Base-by-base conservation (phyloP, 371 early-diverging fungal genomes). In the Batkoa obscura region DNA sequence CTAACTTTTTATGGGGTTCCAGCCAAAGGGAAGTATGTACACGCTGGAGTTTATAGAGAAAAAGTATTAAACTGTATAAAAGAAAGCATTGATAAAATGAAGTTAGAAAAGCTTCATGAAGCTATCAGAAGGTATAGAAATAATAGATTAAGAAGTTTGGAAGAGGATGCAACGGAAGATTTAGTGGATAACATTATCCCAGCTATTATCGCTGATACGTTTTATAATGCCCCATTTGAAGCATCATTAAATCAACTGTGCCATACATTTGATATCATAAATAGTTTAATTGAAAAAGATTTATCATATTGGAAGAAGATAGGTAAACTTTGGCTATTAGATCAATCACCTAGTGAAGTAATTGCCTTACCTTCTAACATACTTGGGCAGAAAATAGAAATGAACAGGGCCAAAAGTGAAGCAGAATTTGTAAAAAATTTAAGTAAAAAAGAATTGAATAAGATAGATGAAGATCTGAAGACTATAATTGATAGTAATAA, bases 1-100 rank as follows among this genome's bases (percentile, higher is more conserved):
- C 41, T 81, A 15, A 61, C 65, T 5, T 81, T 84, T 52, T 70
- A 67, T 32, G 84, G 84, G 0, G 76, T 84, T 13, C 78, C 78
- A 23, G 23, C 23, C 5, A 37, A 56, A 3, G 32, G 35, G 15
- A 61, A 56, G 33, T 61, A 56, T 9, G 60, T 57, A 13, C 23
- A 41, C 17, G 59, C 64, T 10, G 62, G 58, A 37, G 66, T 61
- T 8, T 77, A 65, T 57, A 62, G 65, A 33, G 38, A 45, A 0
- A 47, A 59, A 50, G 59, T 81, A 4, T 45, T 59, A 6, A 51
- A 67, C 17, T 67, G 66, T 1, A 50, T 76, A n/a, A 15, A 36
- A 4, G 65, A 69, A 37, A 67, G 68, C 60, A 63, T 66, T 12
- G 51, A 37, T 30, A 60, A 66, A 41, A 12, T 62, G 0, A 65